Percentiles rank a stretch among this genome's conserved stretches.
Evolutionary conservation across 2,329 filamentous ascomycete species (phyloP).

Genomic region (Alternaria alternata): DNA sequence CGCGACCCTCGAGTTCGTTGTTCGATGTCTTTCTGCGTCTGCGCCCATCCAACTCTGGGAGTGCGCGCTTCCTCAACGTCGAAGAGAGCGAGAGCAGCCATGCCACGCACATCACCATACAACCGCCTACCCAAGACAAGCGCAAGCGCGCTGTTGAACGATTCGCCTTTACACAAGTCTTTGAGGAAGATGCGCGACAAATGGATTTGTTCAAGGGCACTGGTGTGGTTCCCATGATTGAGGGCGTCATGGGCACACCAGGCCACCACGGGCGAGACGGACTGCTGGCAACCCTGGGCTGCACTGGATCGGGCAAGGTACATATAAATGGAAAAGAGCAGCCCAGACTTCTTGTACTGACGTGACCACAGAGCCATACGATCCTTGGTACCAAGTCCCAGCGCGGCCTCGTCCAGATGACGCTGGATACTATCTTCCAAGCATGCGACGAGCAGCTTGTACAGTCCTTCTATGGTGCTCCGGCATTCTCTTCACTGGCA

Average conservation of each 20-base stretch:
- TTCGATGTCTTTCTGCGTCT: constrained; percentile 94
- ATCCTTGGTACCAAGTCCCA: constrained; percentile 88
- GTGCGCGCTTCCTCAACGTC: constrained; percentile 76
- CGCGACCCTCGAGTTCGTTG: constrained; percentile 61
- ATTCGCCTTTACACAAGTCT: constrained; percentile 93
- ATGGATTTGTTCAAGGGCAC: constrained; percentile 86
- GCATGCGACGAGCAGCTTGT: constrained; percentile 78
- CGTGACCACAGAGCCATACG: constrained; percentile 79
- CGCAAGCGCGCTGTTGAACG: constrained; percentile 88
- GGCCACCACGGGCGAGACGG: constrained; percentile 86
- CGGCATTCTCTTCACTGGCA: constrained; percentile 76
- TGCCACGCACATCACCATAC: constrained; percentile 62
- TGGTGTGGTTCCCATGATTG: constrained; percentile 76
- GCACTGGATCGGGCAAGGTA: constrained; percentile 97
- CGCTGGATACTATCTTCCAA: constrained; percentile 87
- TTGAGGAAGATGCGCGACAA: constrained; percentile 85
- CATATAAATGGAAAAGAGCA: constrained; percentile 5
- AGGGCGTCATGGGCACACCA: constrained; percentile 78
- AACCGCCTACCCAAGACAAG: constrained; percentile 76
- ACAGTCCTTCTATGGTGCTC: constrained; percentile 63
- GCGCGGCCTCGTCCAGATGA: constrained; percentile 88
- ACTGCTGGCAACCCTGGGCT: constrained; percentile 87
- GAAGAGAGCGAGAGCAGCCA: constrained; percentile 60
- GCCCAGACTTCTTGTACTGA: constrained; percentile 9
- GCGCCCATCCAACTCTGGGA: constrained; percentile 55